Evolutionary conservation across 2,329 filamentous ascomycete genomes (phyloP).

Genomic region (Talaromyces sp.): DNA sequence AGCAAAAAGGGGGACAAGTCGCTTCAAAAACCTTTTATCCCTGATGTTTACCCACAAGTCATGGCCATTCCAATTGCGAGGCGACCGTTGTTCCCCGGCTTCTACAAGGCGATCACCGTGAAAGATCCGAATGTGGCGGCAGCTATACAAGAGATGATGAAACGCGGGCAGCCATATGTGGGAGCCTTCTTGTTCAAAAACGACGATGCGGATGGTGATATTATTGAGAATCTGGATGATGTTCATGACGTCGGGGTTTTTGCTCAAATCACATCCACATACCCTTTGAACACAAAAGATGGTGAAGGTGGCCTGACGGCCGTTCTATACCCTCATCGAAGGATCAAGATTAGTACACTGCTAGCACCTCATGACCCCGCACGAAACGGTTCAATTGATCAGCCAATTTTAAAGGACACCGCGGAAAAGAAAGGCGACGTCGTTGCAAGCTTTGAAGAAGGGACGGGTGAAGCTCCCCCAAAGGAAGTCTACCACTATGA

Average conservation of each 20-base stretch:
- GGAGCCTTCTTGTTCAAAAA: conserved; percentile 97
- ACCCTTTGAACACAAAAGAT: conserved; percentile 60
- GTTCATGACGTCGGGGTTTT: conserved; percentile 97
- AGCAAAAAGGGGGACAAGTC: conserved; percentile 70
- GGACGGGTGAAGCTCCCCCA: conserved; percentile 58
- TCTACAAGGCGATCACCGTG: conserved; percentile 98
- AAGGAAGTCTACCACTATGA: conserved; percentile 60
- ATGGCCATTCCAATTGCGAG: conserved; percentile 96
- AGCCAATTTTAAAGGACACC: conserved; percentile 32
- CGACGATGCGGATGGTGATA: conserved; percentile 86
- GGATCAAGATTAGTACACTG: conserved; percentile 84
- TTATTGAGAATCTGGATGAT: conserved; percentile 84
- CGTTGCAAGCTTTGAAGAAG: conserved; percentile 94
- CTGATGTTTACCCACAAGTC: conserved; percentile 94
- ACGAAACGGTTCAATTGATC: conserved; percentile 33
- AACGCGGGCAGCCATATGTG: conserved; percentile 93
- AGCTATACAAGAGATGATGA: conserved; percentile 94
- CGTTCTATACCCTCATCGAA: conserved; percentile 90
- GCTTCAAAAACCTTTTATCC: conserved; percentile 81
- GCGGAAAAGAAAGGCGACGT: conserved; percentile 83
- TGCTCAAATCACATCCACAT: conserved; percentile 94
- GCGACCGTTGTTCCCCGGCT: conserved; percentile 89
- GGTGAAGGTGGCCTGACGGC: conserved; percentile 82
- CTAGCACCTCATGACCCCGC: conserved; percentile 60
- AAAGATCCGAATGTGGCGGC: conserved; percentile 85